Conservation (phyloP, 2,329 filamentous ascomycete species). For the Neodidymelliopsis sp. region DNA sequence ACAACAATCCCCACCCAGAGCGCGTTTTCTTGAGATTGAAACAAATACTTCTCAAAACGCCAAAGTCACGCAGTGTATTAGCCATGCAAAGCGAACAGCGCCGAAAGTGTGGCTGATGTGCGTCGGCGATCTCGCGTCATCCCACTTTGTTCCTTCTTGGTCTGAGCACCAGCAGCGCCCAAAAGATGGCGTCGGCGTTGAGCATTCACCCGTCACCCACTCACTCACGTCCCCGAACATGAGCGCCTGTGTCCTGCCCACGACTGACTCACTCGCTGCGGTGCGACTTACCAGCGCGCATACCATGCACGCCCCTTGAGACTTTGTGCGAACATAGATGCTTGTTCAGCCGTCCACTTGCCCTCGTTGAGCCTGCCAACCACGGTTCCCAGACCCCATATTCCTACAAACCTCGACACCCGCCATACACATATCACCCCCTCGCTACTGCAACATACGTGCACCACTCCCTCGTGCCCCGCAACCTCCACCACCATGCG, state of each 20-base stretch:
- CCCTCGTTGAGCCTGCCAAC: conserved; percentile 10
- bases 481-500: conserved; percentile 35
- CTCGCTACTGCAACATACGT: conserved; percentile 5
- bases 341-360: conserved; percentile 12
- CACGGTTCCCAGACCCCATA: conserved; percentile 10
- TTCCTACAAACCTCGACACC: conserved; percentile 5
- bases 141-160: conserved; percentile 8
- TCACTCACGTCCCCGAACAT: conserved; percentile 21
- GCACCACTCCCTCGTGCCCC: conserved; percentile 12
- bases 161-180: conserved; percentile 12
- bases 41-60: no score
- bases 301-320: conserved; percentile 36
- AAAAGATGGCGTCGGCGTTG: conserved; percentile 13
- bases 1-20: no score
- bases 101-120: conserved; percentile 5
- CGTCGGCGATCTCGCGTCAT: conserved; percentile 14
- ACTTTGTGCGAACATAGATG: conserved; percentile 7
- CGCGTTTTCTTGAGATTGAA: no score
- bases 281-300: conserved; percentile 29
- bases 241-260: conserved; percentile 23
- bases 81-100: no score
- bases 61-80: no score
- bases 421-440: neutral
- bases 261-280: conserved; percentile 22
- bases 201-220: conserved; percentile 8